These are phyloP conservation scores for Pythium periplocum DNA, from an alignment of 352 stramenopile species.

Conservation along the genomic window DNA sequence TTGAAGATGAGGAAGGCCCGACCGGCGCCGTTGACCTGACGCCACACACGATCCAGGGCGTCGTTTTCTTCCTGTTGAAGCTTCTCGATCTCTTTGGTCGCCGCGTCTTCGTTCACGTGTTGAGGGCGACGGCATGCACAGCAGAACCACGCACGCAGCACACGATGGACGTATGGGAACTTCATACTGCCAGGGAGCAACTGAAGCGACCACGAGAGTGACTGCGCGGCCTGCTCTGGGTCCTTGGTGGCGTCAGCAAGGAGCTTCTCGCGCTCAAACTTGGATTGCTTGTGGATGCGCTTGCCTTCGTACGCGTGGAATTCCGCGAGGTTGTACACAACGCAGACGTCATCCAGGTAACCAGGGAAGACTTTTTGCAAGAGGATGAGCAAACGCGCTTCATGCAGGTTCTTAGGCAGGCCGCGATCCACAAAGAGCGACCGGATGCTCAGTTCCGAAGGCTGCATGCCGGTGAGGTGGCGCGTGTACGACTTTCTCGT, in stretches of 20 bases:
- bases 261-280: conserved; percentile 52
- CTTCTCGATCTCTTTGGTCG: conserved; percentile 43
- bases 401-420: conserved; percentile 65
- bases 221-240: conserved; percentile 8
- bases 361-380: conserved; percentile 78
- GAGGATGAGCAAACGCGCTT: conserved; percentile 71
- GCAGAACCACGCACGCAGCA: conserved; percentile 41
- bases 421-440: conserved; percentile 79
- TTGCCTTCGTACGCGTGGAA: conserved; percentile 59
- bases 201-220: conserved; percentile 54
- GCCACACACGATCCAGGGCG: conserved; percentile 50
- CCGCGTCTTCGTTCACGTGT: conserved; percentile 18
- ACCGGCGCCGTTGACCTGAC: conserved; percentile 64
- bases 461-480: conserved; percentile 80
- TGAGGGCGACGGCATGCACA: conserved; percentile 28
- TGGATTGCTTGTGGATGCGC: conserved; percentile 41
- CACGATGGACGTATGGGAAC: conserved; percentile 49
- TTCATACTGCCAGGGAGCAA: conserved; percentile 66
- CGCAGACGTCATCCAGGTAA: conserved; percentile 74
- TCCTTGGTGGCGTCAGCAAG: conserved; percentile 10
- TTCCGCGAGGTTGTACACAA: conserved; percentile 77
- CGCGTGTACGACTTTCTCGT: conserved; percentile 20
- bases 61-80: conserved; percentile 50
- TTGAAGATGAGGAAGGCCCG: conserved; percentile 84
- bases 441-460: conserved; percentile 60